phyloP scores from a whole-genome alignment of 2,329 filamentous ascomycete genomes.

The Gnomoniopsis sp. region DNA sequence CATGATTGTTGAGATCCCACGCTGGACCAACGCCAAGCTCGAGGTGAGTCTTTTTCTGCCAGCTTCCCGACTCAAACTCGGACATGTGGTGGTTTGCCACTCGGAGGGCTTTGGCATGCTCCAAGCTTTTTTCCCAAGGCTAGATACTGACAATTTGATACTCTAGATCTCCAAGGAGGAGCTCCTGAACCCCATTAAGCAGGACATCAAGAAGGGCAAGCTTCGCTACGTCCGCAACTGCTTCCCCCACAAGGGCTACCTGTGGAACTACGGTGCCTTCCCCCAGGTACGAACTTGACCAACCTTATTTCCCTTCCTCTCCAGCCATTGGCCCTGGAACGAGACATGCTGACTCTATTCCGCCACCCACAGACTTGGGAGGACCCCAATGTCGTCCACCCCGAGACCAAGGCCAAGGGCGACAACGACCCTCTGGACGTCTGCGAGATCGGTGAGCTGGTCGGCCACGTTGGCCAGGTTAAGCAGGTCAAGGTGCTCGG shows the following conservation, averaged over 20 bases:
- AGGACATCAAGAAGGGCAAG: constrained; percentile 99
- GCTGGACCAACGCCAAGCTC: constrained; percentile 99
- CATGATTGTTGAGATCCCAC: constrained; percentile 99
- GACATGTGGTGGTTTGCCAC: not conserved
- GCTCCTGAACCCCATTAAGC: constrained; percentile 97
- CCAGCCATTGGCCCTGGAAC: not conserved
- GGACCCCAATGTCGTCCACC: constrained; percentile 92
- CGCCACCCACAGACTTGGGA: constrained; percentile 80
- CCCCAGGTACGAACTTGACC: constrained; percentile 67
- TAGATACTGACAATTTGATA: not conserved
- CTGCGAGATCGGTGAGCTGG: constrained; percentile 98
- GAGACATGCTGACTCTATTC: constrained; percentile 11
- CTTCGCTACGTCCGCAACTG: constrained; percentile 99
- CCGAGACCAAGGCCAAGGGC: constrained; percentile 99
- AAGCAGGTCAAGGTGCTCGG: constrained; percentile 99
- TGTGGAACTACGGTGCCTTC: constrained; percentile 99
- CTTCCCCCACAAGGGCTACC: constrained; percentile 99
- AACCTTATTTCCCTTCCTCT: constrained; percentile 2
- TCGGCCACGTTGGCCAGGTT: constrained; percentile 91
- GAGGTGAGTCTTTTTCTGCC: constrained; percentile 63
- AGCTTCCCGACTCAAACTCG: not conserved
- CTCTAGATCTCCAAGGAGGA: constrained; percentile 96
- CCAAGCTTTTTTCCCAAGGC: not conserved
- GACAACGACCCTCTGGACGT: constrained; percentile 99
- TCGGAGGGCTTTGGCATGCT: not conserved